Evolutionary conservation across 2,329 filamentous ascomycete genomes (phyloP).

Genomic region (Aspergillus glaucus): DNA sequence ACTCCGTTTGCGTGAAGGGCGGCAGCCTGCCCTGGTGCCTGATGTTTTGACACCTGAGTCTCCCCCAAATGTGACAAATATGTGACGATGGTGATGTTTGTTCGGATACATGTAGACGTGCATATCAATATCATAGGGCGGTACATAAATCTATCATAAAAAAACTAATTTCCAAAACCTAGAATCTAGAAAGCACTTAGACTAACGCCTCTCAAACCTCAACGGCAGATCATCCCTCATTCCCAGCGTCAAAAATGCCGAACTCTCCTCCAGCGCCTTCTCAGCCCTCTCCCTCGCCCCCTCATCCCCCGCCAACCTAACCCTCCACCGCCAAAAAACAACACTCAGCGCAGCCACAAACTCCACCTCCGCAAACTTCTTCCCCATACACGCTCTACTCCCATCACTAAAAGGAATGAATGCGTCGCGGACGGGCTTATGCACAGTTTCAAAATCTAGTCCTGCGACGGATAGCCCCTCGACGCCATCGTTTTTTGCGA

Average conservation of each 20-base stretch:
- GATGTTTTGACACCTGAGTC: no score
- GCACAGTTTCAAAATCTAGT: conserved; percentile 14
- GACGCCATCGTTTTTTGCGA: conserved; percentile 11
- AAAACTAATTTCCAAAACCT: no score
- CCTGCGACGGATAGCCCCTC: conserved; percentile 10
- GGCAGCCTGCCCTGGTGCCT: no score
- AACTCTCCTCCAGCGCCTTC: conserved; percentile 6
- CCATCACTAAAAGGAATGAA: conserved; percentile 21
- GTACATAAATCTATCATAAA: no score
- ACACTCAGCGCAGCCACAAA: conserved; percentile 12
- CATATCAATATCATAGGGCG: no score
- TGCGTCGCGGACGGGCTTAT: conserved; percentile 15
- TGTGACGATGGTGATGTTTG: no score
- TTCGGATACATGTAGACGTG: no score
- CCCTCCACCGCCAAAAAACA: conserved; percentile 11
- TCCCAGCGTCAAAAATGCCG: conserved; percentile 10
- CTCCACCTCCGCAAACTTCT: conserved; percentile 21
- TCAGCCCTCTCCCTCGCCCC: conserved; percentile 2
- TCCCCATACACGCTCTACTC: conserved; percentile 15
- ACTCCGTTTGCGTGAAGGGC: no score
- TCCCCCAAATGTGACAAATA: no score
- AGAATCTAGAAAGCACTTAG: no score
- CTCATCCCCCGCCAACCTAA: conserved; percentile 5
- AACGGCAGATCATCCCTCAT: conserved; percentile 13
- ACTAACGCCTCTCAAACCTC: conserved; percentile 4